These are phyloP conservation scores for Cetraspora pellucida DNA, from an alignment of 192 early-diverging fungal genomes.

Conservation along the genomic window DNA sequence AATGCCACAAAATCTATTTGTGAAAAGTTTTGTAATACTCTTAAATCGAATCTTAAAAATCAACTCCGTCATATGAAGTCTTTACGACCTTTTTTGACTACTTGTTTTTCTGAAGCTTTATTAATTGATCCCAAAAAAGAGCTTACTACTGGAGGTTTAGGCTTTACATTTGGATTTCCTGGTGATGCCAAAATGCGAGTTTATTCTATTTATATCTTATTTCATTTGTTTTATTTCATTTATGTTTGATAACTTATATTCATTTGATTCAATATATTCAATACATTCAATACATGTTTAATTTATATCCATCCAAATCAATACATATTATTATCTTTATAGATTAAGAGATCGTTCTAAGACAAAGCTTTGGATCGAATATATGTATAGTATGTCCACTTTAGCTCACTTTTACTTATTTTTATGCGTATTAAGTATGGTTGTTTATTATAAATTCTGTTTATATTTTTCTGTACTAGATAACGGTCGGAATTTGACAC, in stretches of 20 bases:
- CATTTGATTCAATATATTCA: too few relatives aligned
- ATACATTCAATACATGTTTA: background rate
- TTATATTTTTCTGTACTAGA: slow-evolving; percentile 23
- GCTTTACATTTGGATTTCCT: slow-evolving; percentile 71
- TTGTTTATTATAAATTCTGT: background rate
- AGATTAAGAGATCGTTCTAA: slow-evolving; percentile 66
- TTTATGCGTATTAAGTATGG: too few relatives aligned
- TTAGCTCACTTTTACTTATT: too few relatives aligned
- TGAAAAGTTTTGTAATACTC: slow-evolving; percentile 80
- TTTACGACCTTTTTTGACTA: slow-evolving; percentile 74
- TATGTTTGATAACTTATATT: too few relatives aligned
- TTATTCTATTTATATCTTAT: background rate
- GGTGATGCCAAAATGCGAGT: slow-evolving; percentile 70
- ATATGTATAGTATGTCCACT: slow-evolving; percentile 60
- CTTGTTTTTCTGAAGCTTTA: slow-evolving; percentile 83
- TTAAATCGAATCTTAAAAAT: slow-evolving; percentile 71
- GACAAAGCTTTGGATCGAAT: slow-evolving; percentile 73
- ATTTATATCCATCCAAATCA: background rate
- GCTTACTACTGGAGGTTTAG: slow-evolving; percentile 60
- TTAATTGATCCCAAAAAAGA: slow-evolving; percentile 56
- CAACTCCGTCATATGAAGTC: slow-evolving; percentile 78
- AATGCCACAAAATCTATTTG: slow-evolving; percentile 62
- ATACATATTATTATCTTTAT: background rate
- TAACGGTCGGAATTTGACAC: slow-evolving; percentile 87
- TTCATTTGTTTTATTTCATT: background rate